Percentiles rank a stretch among this genome's conserved stretches.
phyloP scores from a whole-genome alignment of 2,329 filamentous ascomycete species.

The Helotiales sp. region DNA sequence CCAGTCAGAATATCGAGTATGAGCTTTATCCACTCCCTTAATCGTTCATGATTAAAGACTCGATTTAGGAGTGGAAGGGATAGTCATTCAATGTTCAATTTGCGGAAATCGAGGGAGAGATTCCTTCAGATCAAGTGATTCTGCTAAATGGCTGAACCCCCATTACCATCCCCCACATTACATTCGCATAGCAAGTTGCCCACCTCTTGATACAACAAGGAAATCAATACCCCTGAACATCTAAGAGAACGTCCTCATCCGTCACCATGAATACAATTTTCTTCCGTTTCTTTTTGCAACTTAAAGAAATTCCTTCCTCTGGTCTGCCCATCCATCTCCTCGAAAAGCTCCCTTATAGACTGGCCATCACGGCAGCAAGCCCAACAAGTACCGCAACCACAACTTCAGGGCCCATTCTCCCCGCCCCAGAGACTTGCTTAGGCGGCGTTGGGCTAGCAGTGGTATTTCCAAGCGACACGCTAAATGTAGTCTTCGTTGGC shows the following conservation, averaged over 20 bases:
- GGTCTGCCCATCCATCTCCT: not conserved
- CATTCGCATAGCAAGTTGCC: not conserved
- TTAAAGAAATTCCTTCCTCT: not conserved
- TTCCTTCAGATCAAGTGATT: not conserved
- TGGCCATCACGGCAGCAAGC: not conserved
- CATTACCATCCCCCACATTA: slow-evolving; percentile 4
- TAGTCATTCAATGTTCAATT: too few relatives aligned
- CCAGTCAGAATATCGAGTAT: too few relatives aligned
- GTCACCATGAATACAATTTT: not conserved
- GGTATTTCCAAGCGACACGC: not conserved
- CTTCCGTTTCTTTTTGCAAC: not conserved
- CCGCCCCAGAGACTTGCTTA: not conserved
- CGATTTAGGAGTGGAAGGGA: too few relatives aligned
- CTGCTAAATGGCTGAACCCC: not conserved
- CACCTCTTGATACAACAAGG: not conserved
- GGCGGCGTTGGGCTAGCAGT: not conserved
- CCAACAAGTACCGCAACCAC: not conserved
- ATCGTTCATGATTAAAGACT: too few relatives aligned
- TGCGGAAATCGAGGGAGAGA: not conserved
- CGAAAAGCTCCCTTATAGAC: not conserved
- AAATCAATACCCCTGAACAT: too few relatives aligned
- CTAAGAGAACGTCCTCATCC: not conserved
- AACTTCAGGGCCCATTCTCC: not conserved
- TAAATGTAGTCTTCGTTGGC: not conserved
- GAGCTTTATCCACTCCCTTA: too few relatives aligned